Evolutionary conservation across 495 filamentous ascomycete genomes (phyloP), one percentile per base, ranked within the genome.

Genomic region (Neurospora pannonica): DNA sequence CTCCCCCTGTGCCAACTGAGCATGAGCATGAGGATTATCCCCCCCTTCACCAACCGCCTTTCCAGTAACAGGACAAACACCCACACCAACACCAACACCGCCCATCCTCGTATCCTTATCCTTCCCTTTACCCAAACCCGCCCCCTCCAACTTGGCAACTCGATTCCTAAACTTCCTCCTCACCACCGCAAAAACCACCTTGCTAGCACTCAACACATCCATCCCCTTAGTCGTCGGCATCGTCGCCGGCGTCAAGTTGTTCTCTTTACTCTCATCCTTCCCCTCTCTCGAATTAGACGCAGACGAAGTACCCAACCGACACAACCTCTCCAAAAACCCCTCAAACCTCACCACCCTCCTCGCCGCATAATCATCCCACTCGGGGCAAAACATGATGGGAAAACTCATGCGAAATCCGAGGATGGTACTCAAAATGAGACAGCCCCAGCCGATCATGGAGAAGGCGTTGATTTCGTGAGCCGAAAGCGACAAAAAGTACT

Each of bases 401-500:
- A 87, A 84, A 1, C 81, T 82, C 54, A 86, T 78, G 3, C 84
- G 81, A 40, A 83, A 84, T 7, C 79, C 79, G 1, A 87, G 72
- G n/a, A 86, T 81, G 19, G 83, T 73, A n/a, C 70, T 38, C 3
- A 83, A 31, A 38, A 86, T 82, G 39, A 85, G 71, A 38, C 74
- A 76, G 39, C 77, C 70, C 78, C 82, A 82, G 73, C 85, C 82
- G 40, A 76, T 75, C 39, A 77, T 77, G 72, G 77, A 75, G 71
- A 85, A 82, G 11, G 75, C 75, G 37, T 81, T 78, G 15, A 85
- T 46, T 31, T 78, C 72, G 8, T 40, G 34, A 0, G 79, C 39
- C 11, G 76, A 24, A 0, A 83, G 77, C 24, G 73, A 71, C 0
- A 79, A 34, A 24, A 81, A 73, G 74, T 82, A 80, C 48, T 83